Percentiles rank a stretch among this genome's conserved stretches.
phyloP scores from a whole-genome alignment of 2,329 filamentous ascomycete genomes.

The Chaetomium strumarium region DNA sequence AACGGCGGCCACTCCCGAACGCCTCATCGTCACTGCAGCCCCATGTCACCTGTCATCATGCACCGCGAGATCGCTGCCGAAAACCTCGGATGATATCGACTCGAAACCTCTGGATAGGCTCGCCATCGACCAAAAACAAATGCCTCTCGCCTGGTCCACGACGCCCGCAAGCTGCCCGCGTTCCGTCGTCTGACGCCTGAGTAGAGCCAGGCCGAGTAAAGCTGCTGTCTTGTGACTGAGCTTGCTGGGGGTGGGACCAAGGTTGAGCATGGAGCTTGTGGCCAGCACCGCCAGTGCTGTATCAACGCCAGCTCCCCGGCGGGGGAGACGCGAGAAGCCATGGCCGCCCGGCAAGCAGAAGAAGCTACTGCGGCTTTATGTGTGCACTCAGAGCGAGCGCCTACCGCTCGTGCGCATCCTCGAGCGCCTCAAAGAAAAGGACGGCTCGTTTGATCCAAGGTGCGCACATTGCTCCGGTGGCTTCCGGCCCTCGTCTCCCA shows the following conservation, averaged over 20 bases:
- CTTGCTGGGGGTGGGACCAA: not conserved
- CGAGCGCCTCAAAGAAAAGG: conserved; percentile 20
- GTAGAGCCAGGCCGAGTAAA: not conserved
- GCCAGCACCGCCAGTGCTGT: conserved; percentile 13
- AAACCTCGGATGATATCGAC: not conserved
- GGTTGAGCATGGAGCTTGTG: conserved; percentile 17
- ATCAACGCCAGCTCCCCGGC: conserved; percentile 21
- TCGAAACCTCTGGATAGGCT: conserved; percentile 3
- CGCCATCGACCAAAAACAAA: conserved; percentile 2
- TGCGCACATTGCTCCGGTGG: conserved; percentile 9
- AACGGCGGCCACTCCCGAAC: conserved; percentile 23
- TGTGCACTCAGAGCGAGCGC: conserved; percentile 26
- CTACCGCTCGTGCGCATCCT: conserved; percentile 25
- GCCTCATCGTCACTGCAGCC: conserved; percentile 16
- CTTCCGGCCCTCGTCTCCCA: not conserved
- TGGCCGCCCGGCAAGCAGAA: conserved; percentile 25
- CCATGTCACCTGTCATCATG: conserved; percentile 11
- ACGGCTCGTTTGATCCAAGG: conserved; percentile 25
- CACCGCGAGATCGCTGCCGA: not conserved
- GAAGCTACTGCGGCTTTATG: conserved; percentile 25
- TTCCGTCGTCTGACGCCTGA: conserved; percentile 1
- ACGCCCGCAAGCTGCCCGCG: not conserved
- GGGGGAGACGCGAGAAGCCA: conserved; percentile 26
- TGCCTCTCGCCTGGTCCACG: not conserved
- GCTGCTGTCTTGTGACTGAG: not conserved